Base-by-base conservation (phyloP, 1,284 basidiomycete genomes). In the Puccinia horiana region DNA sequence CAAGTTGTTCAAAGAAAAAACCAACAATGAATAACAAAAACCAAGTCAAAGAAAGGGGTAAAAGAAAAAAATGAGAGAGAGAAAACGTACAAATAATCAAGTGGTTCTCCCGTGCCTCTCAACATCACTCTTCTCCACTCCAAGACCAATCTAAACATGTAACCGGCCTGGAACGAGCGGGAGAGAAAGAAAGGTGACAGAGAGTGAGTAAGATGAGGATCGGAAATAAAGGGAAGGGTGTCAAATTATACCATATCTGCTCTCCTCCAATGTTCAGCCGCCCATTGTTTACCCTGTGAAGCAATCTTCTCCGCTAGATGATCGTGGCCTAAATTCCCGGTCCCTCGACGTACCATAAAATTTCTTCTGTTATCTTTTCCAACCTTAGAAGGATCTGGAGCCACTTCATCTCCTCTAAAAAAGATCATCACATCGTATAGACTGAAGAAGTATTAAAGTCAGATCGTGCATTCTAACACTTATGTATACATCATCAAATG, bases 81-180 rank as follows among this genome's bases (percentile, higher is more conserved):
- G 23, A 29, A 18, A 54, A 54, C 47, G n/a, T 52, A 73, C 44
- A 73, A 20, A 54, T 73, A 77, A 77, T 77, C 75, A 0, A 77
- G 58, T 4, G 58, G 75, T 11, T 58, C 80, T 9, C 37, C 72
- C 4, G 44, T 76, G 12, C 72, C 72, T 32, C 80, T 37, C 47
- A 82, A 65, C 80, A 82, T 58, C 12, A 82, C 49, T 29, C 80
- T 52, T 35, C 78, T 42, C 80, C 80, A 82, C 54, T 82, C 80
- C 11, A 82, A 47, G 26, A 76, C 58, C n/a, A 82, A 58, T 35
- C 80, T 37, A 37, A 82, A 82, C 73, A 76, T 76, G 35, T 82
- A 82, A 16, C 44, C 73, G 4, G 80, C 80, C 80, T 82, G n/a
- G 5, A 26, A 29, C 20, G 14, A 44, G 61, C 32, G 35, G 63